Evolutionary conservation across 768 basidiomycete genomes (phyloP), one percentile per base, ranked within the genome.

Genomic region (Tephrocybe sp.): DNA sequence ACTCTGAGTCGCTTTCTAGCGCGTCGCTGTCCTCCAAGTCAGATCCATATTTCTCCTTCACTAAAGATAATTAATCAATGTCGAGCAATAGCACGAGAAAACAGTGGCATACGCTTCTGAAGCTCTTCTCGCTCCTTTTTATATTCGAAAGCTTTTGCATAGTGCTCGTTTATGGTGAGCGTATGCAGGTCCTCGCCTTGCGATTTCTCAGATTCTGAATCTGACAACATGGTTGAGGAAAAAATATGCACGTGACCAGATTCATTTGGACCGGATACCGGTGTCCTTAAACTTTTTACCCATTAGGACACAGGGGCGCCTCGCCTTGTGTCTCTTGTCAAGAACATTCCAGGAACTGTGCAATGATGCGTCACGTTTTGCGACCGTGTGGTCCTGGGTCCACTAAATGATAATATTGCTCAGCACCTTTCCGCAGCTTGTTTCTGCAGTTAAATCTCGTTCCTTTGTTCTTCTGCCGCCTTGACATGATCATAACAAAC

Each of bases 121-220:
- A 93, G 79, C 66, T 93, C 92, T 63, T 94, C 92, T 20, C 89
- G 77, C 60, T 92, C 89, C 65, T 93, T 94, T 60, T 80, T 82
- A 64, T 84, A 79, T 54, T 88, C 81, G 58, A 87, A 94, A 0
- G 91, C 91, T 55, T 89, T 91, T 8, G 89, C 91, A 56, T 76
- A 90, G 46, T 83, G 80, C 52, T 86, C 78, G 62, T 91, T 89
- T 56, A 90, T 80, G 1, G 83, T 86, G 50, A 90, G 60, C 35
- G 74, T 72, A 44, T 81, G 69, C 20, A 71, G 51, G 32, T 70
- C 70, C 40, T 74, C 71, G 13, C 54, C 62, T 23, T 80, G 77
- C 3, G 69, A 68, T 38, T 39, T 59, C n/a, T 80, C 80, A 2
- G 74, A 73, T 53, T 77, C 80, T 1, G 74, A 72, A 53, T 77